Evolutionary conservation across 768 basidiomycete species (phyloP).

Genomic region (Ephemerocybe angulata): DNA sequence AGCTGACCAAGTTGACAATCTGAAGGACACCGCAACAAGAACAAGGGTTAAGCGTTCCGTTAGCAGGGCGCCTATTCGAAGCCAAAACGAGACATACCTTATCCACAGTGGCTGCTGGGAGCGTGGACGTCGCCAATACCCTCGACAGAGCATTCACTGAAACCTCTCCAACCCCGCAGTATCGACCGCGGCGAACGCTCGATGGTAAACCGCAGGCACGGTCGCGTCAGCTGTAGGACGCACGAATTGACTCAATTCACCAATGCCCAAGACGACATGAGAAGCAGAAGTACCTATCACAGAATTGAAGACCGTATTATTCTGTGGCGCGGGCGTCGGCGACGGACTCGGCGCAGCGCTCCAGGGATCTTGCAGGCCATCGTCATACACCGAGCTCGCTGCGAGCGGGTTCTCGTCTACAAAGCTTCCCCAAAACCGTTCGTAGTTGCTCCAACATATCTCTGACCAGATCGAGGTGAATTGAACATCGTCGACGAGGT

Average conservation of each 20-base stretch:
- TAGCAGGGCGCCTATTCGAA: no score
- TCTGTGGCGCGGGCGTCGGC: slow-evolving; percentile 54
- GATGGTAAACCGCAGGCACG: slow-evolving; percentile 73
- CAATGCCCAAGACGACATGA: not conserved
- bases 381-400: slow-evolving; percentile 70
- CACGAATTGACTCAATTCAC: not conserved
- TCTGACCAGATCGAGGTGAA: slow-evolving; percentile 69
- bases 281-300: slow-evolving; percentile 41
- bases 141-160: slow-evolving; percentile 83
- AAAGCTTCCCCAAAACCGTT: slow-evolving; percentile 68
- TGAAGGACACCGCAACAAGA: no score
- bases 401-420: slow-evolving; percentile 71
- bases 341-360: slow-evolving; percentile 70
- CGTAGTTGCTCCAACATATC: slow-evolving; percentile 55
- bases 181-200: slow-evolving; percentile 71
- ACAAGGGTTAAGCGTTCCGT: no score
- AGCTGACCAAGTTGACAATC: slow-evolving; percentile 90
- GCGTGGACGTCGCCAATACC: slow-evolving; percentile 68
- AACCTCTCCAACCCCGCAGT: slow-evolving; percentile 63
- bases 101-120: slow-evolving; percentile 82
- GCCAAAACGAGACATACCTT: slow-evolving; percentile 47
- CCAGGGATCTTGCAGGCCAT: slow-evolving; percentile 73
- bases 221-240: slow-evolving; percentile 62
- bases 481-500: slow-evolving; percentile 91
- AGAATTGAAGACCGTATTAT: slow-evolving; percentile 54